Evolutionary conservation across 768 basidiomycete species (phyloP).

Genomic region (Tephrocybe sp.): DNA sequence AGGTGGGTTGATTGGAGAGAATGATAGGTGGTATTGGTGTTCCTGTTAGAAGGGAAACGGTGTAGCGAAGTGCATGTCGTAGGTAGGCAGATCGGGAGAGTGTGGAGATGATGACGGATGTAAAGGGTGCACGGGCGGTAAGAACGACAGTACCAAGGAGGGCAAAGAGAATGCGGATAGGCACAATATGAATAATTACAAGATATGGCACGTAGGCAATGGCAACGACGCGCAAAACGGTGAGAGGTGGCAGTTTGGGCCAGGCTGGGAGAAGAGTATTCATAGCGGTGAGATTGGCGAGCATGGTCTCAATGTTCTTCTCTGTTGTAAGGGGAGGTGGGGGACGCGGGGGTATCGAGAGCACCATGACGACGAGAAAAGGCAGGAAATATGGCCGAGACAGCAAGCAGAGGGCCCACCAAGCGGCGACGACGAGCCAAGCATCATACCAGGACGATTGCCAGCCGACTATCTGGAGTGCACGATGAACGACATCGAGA

Average conservation of each 20-base stretch:
- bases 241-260: constrained; percentile 24
- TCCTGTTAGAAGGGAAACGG: constrained; percentile 53
- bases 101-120: constrained; percentile 45
- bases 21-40: constrained; percentile 43
- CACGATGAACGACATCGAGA: constrained; percentile 40
- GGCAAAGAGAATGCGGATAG: constrained; percentile 59
- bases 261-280: constrained; percentile 53
- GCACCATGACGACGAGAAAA: constrained; percentile 7
- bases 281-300: constrained; percentile 67
- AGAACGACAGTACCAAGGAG: constrained; percentile 42
- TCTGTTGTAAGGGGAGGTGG: constrained; percentile 47
- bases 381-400: constrained; percentile 32
- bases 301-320: constrained; percentile 43
- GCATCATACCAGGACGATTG: constrained; percentile 54
- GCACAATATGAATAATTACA: constrained; percentile 57
- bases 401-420: constrained; percentile 79
- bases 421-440: constrained; percentile 62
- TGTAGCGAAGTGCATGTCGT: constrained; percentile 57
- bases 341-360: constrained; percentile 13
- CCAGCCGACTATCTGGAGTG: constrained; percentile 58
- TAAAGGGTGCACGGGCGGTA: constrained; percentile 70
- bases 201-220: constrained; percentile 66
- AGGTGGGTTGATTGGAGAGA: constrained; percentile 30
- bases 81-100: constrained; percentile 67
- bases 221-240: constrained; percentile 54